phyloP scores from a whole-genome alignment of 208 protist genomes.

The Crithidia bombi region DNA sequence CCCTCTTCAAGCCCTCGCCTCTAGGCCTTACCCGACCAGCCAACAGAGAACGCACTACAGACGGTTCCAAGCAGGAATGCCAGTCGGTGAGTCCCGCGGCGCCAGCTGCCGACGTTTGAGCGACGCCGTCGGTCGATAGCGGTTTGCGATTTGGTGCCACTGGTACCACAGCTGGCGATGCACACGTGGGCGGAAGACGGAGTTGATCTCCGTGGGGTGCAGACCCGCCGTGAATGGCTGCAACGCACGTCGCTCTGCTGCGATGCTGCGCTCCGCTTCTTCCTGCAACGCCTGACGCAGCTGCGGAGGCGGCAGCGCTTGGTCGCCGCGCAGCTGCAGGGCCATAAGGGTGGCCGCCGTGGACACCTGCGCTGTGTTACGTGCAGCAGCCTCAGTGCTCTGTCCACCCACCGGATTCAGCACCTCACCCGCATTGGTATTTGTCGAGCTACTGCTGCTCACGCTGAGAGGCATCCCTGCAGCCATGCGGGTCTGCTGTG shows the following conservation, averaged over 20 bases:
- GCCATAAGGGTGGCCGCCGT: slow-evolving; percentile 53
- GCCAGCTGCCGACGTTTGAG: slow-evolving; percentile 86
- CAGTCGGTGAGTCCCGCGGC: slow-evolving; percentile 86
- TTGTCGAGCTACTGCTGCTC: neutral
- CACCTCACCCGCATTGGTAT: neutral
- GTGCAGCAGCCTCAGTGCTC: neutral
- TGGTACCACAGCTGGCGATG: slow-evolving; percentile 91
- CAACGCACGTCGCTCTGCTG: slow-evolving; percentile 40
- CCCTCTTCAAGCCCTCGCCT: neutral
- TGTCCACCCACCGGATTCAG: neutral
- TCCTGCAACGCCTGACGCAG: slow-evolving; percentile 57
- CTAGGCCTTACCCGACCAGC: neutral
- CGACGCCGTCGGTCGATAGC: slow-evolving; percentile 79
- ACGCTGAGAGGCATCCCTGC: neutral
- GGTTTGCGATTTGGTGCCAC: slow-evolving; percentile 91
- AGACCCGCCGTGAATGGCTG: slow-evolving; percentile 82
- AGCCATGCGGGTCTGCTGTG: neutral
- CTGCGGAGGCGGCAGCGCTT: slow-evolving; percentile 50
- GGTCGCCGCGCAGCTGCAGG: slow-evolving; percentile 78
- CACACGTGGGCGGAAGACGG: slow-evolving; percentile 86
- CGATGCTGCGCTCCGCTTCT: slow-evolving; percentile 56
- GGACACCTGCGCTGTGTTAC: slow-evolving; percentile 25
- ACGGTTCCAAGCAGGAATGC: slow-evolving; percentile 88
- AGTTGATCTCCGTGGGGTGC: slow-evolving; percentile 78
- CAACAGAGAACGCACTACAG: slow-evolving; percentile 41